These are phyloP conservation scores for Cytidiella melzeri DNA, from an alignment of 768 basidiomycete species.

Conservation along the genomic window DNA sequence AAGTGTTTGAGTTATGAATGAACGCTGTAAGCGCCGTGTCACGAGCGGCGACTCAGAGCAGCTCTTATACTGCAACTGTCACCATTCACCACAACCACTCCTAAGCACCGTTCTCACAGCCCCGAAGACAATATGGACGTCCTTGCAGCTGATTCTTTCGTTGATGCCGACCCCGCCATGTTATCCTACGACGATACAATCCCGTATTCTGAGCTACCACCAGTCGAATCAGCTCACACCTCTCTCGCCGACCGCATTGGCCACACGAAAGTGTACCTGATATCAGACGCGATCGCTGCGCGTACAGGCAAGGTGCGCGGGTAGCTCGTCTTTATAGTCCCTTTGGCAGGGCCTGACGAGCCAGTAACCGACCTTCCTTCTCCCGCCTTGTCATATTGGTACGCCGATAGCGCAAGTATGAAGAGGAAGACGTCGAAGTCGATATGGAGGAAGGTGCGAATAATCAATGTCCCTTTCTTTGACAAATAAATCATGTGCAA, in stretches of 20 bases:
- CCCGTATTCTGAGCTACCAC: slow-evolving; percentile 38
- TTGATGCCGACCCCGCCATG: slow-evolving; percentile 22
- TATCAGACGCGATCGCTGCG: slow-evolving; percentile 58
- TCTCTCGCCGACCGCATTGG: slow-evolving; percentile 65
- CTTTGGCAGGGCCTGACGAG: slow-evolving; percentile 38
- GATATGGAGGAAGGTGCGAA: slow-evolving; percentile 22
- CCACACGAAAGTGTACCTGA: slow-evolving; percentile 67
- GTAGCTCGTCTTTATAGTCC: slow-evolving; percentile 31
- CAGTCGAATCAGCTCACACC: slow-evolving; percentile 30
- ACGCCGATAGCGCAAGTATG: slow-evolving; percentile 41
- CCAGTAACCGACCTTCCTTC: neutral
- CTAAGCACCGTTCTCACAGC: too few relatives aligned
- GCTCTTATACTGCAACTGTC: too few relatives aligned
- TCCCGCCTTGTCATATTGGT: neutral
- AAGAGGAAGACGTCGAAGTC: slow-evolving; percentile 29
- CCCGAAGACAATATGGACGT: slow-evolving; percentile 25
- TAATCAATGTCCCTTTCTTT: neutral
- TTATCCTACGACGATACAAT: slow-evolving; percentile 57
- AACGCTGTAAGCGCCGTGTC: too few relatives aligned
- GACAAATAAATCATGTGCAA: neutral
- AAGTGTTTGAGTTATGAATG: too few relatives aligned
- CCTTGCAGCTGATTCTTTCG: slow-evolving; percentile 4
- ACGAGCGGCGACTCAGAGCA: too few relatives aligned
- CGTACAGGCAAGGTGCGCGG: slow-evolving; percentile 70
- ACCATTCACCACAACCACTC: too few relatives aligned